phyloP scores from a whole-genome alignment of 371 early-diverging fungal genomes.

The Actinomucor elegans region DNA sequence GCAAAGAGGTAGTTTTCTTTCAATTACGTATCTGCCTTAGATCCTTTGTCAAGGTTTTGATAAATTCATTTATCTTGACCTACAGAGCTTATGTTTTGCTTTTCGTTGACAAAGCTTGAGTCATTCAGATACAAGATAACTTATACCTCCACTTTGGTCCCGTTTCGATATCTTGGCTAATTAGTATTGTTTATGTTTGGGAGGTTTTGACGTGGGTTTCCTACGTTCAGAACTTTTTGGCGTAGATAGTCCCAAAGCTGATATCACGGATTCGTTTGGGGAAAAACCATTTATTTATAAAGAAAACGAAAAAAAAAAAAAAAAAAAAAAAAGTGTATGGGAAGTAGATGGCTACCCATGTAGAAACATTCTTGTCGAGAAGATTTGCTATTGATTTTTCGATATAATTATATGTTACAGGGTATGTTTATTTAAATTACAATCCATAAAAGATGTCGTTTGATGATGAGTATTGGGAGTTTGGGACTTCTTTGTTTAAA shows the following conservation, averaged over 20 bases:
- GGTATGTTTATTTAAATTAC: background rate
- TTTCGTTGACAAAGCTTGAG: conserved; percentile 50
- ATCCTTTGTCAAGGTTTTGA: conserved; percentile 42
- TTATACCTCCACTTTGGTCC: conserved; percentile 46
- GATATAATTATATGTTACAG: too few relatives aligned
- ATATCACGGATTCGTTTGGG: conserved; percentile 38
- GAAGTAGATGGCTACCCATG: too few relatives aligned
- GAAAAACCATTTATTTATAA: conserved; percentile 19
- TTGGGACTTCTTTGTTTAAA: background rate
- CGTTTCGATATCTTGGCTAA: conserved; percentile 6
- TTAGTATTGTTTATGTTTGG: conserved; percentile 1
- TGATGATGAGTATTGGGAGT: conserved; percentile 2
- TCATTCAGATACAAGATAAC: conserved; percentile 47
- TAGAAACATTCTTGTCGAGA: too few relatives aligned
- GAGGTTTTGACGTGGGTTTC: background rate
- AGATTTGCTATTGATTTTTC: too few relatives aligned
- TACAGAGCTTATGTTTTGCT: conserved; percentile 30
- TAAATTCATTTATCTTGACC: conserved; percentile 2
- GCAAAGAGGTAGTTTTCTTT: conserved; percentile 12
- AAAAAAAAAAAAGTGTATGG: background rate
- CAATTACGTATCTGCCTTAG: conserved; percentile 44
- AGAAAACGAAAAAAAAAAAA: conserved; percentile 16
- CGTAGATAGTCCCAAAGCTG: conserved; percentile 9
- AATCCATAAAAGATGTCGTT: conserved; percentile 14
- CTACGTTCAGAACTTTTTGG: background rate